Base-by-base conservation (phyloP, 2,329 filamentous ascomycete species). In the Chlorencoelia australis region DNA sequence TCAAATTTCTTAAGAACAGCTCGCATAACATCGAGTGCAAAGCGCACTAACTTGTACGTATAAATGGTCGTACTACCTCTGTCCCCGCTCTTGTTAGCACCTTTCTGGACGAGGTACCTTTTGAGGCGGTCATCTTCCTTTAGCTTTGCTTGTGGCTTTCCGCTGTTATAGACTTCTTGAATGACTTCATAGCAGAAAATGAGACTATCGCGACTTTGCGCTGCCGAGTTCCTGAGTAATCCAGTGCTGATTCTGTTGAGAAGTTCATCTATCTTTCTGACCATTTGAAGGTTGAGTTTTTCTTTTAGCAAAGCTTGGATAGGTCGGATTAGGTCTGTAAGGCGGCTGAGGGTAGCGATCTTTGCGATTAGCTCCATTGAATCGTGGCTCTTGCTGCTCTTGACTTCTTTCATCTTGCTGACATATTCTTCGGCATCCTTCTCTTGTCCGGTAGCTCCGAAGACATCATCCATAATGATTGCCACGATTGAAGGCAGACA, bases 401-500 rank as follows among this genome's bases (percentile, higher is more conserved):
- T 96, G 39, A 98, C 81, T 62, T 98, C 91, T 60, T 93, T 94
- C 80, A 93, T 95, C 59, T 89, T 83, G 56, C 79, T 94, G 38
- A 82, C 80, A 57, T 98, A 98, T 35, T 88, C 91, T 50, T 95
- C 87, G 0, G 89, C 89, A 51, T 98, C 91, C 60, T 98, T 98
- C 55, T 98, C 89, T 61, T 94, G 83, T 2, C 91, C 91, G 21
- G 82, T 82, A 5, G 78, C 75, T 19, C 93, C 93, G 54, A 98
- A 98, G 9, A 93, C 91, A 55, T 98, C 93, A 53, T 98, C 91
- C 84, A 98, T 91, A 45, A 96, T 80, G 28, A 98, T 75, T 1
- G 75, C 71, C 30, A 93, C 78, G 28, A 96, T 77, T 8, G 81
- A 71, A 3, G 73, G 65, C 7, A 95, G 66, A 53, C 88, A 94